Percentiles rank a stretch among this genome's conserved stretches.
phyloP scores from a whole-genome alignment of 495 filamentous ascomycete species.

The Annulohypoxylon nitens region DNA sequence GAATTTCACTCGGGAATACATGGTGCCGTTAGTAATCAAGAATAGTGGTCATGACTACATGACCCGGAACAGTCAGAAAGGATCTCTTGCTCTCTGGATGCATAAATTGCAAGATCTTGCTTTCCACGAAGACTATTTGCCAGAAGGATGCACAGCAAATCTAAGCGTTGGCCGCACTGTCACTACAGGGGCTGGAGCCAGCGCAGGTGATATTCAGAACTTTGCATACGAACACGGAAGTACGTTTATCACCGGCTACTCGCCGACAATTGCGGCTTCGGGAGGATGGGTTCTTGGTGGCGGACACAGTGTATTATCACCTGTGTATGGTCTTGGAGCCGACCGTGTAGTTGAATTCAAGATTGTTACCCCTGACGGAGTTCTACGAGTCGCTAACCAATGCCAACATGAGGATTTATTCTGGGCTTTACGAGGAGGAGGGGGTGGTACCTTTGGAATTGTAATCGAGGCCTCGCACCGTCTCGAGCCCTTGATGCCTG shows the following conservation, averaged over 20 bases:
- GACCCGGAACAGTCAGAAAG: constrained; percentile 63
- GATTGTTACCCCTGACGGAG: constrained; percentile 68
- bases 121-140: constrained; percentile 54
- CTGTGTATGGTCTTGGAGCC: constrained; percentile 71
- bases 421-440: constrained; percentile 72
- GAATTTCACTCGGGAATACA: constrained; percentile 58
- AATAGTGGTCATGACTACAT: constrained; percentile 59
- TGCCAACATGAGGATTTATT: constrained; percentile 68
- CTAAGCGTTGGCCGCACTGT: constrained; percentile 55
- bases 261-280: constrained; percentile 61
- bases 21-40: constrained; percentile 57
- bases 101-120: constrained; percentile 67
- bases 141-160: constrained; percentile 36
- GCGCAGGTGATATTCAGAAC: constrained; percentile 55
- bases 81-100: constrained; percentile 71
- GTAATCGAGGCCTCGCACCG: constrained; percentile 62
- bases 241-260: constrained; percentile 55
- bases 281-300: constrained; percentile 75
- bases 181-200: constrained; percentile 56
- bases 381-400: constrained; percentile 61
- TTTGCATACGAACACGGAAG: constrained; percentile 51
- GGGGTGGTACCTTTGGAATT: constrained; percentile 68
- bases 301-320: constrained; percentile 67
- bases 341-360: constrained; percentile 75
- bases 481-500: constrained; percentile 53